A percentile compares a stretch with the other conserved stretches of the same genome.
phyloP scores from a whole-genome alignment of 768 basidiomycete species.

The Boletus pseudo-olivaceus region DNA sequence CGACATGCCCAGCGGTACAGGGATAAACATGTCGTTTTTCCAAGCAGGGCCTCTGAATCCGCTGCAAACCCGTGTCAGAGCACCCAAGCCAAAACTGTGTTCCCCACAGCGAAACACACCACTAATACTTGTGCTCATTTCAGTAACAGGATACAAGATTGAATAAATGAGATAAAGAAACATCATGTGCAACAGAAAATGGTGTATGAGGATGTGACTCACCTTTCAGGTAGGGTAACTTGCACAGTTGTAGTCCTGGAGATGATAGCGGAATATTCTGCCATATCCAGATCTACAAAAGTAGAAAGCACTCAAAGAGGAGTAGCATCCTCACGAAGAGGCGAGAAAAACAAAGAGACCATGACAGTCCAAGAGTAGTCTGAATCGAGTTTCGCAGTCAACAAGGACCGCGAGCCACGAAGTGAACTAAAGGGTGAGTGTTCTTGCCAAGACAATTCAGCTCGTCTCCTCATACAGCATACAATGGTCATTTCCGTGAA shows the following conservation, averaged over 20 bases:
- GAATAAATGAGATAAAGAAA: neutral
- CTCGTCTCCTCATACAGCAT: conserved; percentile 16
- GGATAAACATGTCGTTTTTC: neutral
- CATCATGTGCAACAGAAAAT: too few species aligned
- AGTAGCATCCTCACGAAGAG: conserved; percentile 15
- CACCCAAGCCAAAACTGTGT: too few species aligned
- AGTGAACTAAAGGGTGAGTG: conserved; percentile 27
- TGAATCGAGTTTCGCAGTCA: conserved; percentile 32
- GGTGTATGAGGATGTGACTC: neutral
- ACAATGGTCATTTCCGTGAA: neutral
- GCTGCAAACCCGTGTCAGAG: too few species aligned
- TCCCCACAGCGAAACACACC: too few species aligned
- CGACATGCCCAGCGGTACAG: neutral
- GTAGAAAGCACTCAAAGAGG: neutral
- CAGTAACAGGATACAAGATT: neutral
- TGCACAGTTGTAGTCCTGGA: neutral
- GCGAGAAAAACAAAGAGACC: neutral
- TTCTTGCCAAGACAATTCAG: neutral
- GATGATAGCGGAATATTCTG: neutral
- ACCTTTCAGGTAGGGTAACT: neutral
- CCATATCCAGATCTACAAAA: conserved; percentile 1
- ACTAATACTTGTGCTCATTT: neutral
- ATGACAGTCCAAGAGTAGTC: conserved; percentile 32
- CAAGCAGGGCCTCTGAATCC: too few species aligned
- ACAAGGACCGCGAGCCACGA: conserved; percentile 20